These are phyloP conservation scores for Carpinus fangiana DNA, from an alignment of 306 rosid species.

Conservation along the genomic window DNA sequence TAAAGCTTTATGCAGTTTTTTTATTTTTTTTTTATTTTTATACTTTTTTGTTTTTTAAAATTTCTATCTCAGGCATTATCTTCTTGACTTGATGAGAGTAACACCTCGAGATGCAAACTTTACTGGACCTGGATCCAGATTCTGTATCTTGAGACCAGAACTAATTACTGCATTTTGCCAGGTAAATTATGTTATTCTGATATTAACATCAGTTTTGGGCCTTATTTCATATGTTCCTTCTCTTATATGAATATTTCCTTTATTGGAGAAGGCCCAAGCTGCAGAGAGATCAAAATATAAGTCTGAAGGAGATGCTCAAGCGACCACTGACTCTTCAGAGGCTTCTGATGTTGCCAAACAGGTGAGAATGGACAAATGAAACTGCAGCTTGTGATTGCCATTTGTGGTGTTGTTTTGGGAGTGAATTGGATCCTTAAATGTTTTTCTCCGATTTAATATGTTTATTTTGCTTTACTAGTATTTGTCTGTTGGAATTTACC, in stretches of 20 bases:
- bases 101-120: constrained; percentile 97
- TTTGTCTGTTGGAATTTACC: background rate
- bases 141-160: constrained; percentile 87
- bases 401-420: background rate
- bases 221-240: constrained; percentile 20
- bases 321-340: constrained; percentile 38
- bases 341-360: constrained; percentile 36
- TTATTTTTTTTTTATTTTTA: too few species aligned
- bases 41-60: constrained; percentile 13
- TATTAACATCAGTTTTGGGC: constrained; percentile 4
- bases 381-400: constrained; percentile 22
- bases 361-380: constrained; percentile 36
- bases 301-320: constrained; percentile 46
- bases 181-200: constrained; percentile 37
- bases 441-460: background rate
- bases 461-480: background rate
- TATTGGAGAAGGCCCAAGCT: constrained; percentile 61
- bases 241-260: constrained; percentile 21
- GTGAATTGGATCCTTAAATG: background rate
- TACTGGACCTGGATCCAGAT: constrained; percentile 84
- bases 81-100: constrained; percentile 95
- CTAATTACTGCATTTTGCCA: constrained; percentile 82
- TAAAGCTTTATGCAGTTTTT: constrained; percentile 15
- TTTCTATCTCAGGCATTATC: constrained; percentile 71
- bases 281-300: constrained; percentile 54